phyloP scores from a whole-genome alignment of 208 protist genomes.

The Trypanosoma melophagium region DNA sequence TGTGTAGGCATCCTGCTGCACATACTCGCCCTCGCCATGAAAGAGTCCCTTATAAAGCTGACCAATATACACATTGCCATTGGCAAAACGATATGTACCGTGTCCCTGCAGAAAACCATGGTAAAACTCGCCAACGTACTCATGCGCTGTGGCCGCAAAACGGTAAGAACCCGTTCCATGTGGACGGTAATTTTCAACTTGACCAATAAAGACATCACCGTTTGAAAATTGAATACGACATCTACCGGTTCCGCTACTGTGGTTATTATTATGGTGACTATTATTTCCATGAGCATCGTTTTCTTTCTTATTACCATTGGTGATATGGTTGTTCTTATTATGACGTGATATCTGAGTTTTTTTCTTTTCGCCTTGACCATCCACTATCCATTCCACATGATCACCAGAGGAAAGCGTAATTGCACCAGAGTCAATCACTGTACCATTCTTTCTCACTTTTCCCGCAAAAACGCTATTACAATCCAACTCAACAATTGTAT shows the following conservation, averaged over 20 bases:
- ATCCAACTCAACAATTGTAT: conserved; percentile 46
- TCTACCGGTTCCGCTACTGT: conserved; percentile 30
- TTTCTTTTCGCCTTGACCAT: not conserved
- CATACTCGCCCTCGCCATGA: conserved; percentile 52
- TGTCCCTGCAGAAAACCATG: conserved; percentile 47
- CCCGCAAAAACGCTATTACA: conserved; percentile 51
- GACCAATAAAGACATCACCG: conserved; percentile 64
- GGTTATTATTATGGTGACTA: not conserved
- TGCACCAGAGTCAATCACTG: conserved; percentile 24
- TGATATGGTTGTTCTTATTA: not conserved
- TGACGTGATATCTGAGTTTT: not conserved
- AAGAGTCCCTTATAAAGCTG: conserved; percentile 44
- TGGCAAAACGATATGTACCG: conserved; percentile 58
- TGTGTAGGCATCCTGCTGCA: conserved; percentile 36
- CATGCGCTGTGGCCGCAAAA: conserved; percentile 42
- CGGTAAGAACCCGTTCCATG: conserved; percentile 62
- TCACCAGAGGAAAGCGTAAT: conserved; percentile 46
- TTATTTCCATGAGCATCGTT: not conserved
- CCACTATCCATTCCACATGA: conserved; percentile 52
- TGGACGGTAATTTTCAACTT: conserved; percentile 43
- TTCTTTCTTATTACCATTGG: not conserved
- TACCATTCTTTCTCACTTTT: conserved; percentile 22
- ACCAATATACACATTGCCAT: conserved; percentile 64
- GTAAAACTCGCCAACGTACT: conserved; percentile 52
- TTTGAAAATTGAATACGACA: conserved; percentile 58